Evolutionary conservation across 306 rosid species (phyloP).

Genomic region (Dicorynia guianensis): DNA sequence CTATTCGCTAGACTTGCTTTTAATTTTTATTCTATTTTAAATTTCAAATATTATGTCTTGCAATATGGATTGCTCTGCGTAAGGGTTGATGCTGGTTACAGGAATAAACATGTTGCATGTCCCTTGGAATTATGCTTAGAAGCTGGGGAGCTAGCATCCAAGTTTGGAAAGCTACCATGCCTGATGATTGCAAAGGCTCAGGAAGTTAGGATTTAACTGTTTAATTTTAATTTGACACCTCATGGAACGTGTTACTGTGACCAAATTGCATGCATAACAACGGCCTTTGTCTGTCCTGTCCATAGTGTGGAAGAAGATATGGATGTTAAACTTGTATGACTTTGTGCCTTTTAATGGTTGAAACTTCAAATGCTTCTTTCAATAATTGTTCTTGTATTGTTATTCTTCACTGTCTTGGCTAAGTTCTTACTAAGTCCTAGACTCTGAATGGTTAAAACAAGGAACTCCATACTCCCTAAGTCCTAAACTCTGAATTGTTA

Average conservation of each 20-base stretch:
- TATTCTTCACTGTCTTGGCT: not conserved
- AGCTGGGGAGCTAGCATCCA: slow-evolving; percentile 22
- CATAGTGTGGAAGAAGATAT: not conserved
- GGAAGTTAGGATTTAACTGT: slow-evolving; percentile 12
- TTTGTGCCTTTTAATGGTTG: not conserved
- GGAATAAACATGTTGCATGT: slow-evolving; percentile 30
- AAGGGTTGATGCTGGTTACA: slow-evolving; percentile 36
- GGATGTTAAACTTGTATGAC: slow-evolving; percentile 34
- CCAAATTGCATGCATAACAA: slow-evolving; percentile 23
- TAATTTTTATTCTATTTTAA: not conserved
- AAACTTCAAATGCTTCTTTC: not conserved
- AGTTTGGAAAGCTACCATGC: not conserved
- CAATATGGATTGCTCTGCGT: slow-evolving; percentile 15
- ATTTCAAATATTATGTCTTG: slow-evolving; percentile 7
- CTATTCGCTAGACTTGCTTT: not conserved
- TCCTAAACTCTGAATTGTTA: too few relatives aligned
- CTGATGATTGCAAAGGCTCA: not conserved
- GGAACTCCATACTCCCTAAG: too few relatives aligned
- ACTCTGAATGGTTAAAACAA: too few relatives aligned
- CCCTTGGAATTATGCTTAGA: slow-evolving; percentile 19
- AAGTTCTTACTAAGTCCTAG: too few relatives aligned
- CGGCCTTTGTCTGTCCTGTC: too few relatives aligned
- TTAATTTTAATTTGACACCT: slow-evolving; percentile 28
- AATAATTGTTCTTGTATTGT: not conserved
- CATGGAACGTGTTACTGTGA: slow-evolving; percentile 15